A percentile compares a stretch with the other conserved stretches of the same genome.
Evolutionary conservation across 495 filamentous ascomycete species (phyloP).

Genomic region (Thozetella sp.): DNA sequence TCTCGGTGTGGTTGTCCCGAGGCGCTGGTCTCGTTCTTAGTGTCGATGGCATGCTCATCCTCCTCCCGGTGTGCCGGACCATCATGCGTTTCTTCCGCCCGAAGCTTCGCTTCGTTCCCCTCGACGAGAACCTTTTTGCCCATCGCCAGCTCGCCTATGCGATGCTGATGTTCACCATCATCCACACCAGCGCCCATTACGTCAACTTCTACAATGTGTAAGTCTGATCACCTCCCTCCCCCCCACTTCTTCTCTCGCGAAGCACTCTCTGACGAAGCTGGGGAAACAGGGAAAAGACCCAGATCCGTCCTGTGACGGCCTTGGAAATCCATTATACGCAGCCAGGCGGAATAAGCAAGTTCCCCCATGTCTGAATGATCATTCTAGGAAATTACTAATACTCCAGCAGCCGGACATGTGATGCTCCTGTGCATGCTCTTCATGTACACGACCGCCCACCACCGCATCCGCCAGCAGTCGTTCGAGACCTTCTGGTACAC

Average conservation of each 20-base stretch:
- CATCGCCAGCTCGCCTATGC: conserved; percentile 94
- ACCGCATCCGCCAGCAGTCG: conserved; percentile 91
- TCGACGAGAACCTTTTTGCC: conserved; percentile 96
- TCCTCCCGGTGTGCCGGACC: conserved; percentile 94
- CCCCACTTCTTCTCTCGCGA: no score
- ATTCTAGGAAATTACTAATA: no score
- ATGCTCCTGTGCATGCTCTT: conserved; percentile 99
- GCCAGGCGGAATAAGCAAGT: conserved; percentile 88
- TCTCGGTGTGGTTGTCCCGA: conserved; percentile 94
- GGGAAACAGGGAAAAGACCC: conserved; percentile 88
- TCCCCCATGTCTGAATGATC: no score
- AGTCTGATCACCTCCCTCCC: no score
- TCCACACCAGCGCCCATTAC: conserved; percentile 84
- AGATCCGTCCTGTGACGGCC: conserved; percentile 78
- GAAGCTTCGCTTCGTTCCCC: conserved; percentile 82
- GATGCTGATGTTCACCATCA: conserved; percentile 76
- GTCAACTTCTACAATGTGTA: conserved; percentile 62
- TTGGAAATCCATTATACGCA: conserved; percentile 93
- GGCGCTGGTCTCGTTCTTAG: conserved; percentile 84
- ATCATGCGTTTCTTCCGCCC: conserved; percentile 81
- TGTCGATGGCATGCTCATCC: conserved; percentile 83
- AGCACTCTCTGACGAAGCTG: no score
- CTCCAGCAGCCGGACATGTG: conserved; percentile 92
- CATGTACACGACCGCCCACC: conserved; percentile 96
- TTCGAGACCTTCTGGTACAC: conserved; percentile 99